Evolutionary conservation across 148 eudicot species (phyloP).

Genomic region (Selenicereus undatus): DNA sequence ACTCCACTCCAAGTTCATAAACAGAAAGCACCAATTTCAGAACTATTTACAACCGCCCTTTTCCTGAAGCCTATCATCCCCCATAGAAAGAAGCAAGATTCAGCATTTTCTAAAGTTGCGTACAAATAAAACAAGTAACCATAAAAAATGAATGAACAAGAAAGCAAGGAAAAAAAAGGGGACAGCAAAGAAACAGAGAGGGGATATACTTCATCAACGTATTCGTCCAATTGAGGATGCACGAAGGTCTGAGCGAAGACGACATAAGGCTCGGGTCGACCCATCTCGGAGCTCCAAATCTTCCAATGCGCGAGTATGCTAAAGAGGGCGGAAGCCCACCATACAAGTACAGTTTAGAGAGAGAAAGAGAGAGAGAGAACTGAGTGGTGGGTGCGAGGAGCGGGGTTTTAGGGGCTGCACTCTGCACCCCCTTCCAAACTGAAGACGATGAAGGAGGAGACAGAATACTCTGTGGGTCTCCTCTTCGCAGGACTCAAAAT

Average conservation of each 20-base stretch:
- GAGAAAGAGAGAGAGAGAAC: background rate
- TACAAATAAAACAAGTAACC: background rate
- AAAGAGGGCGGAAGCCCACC: background rate
- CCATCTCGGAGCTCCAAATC: slow-evolving; percentile 39
- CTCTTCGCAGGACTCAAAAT: background rate
- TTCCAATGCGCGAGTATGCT: background rate
- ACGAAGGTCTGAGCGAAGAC: slow-evolving; percentile 91
- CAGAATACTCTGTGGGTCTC: background rate
- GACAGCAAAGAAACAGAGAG: background rate
- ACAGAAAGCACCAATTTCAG: too few relatives aligned
- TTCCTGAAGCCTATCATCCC: too few relatives aligned
- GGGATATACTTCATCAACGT: slow-evolving; percentile 74
- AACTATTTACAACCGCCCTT: too few relatives aligned
- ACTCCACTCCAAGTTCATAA: background rate
- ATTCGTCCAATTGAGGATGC: slow-evolving; percentile 86
- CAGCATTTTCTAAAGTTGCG: background rate
- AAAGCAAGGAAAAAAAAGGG: background rate
- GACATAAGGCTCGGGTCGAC: slow-evolving; percentile 89
- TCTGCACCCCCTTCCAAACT: background rate
- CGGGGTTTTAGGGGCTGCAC: background rate
- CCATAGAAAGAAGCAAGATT: background rate
- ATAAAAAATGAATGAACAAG: background rate
- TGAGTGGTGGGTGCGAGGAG: background rate
- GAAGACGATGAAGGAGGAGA: background rate
- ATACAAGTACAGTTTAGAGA: background rate